Evolutionary conservation across 108 stramenopile genomes (phyloP), one percentile per base, ranked within the genome.

Genomic region (Nitzschia putrida): DNA sequence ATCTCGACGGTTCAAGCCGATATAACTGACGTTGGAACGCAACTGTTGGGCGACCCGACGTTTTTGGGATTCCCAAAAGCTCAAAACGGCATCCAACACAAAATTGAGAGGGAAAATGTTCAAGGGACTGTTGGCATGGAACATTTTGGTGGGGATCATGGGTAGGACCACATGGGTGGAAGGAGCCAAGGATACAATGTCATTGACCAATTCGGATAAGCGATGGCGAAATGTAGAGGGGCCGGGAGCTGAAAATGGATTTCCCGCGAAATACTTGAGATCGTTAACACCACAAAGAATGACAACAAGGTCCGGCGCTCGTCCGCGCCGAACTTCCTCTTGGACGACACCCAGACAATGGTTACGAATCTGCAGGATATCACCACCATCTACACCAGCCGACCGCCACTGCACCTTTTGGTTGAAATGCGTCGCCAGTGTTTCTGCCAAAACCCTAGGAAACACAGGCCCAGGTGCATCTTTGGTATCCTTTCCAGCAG

Each of bases 311-410:
- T 88, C 85, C 10, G 86, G 86, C 0, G 64, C 44, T 12, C 81
- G 80, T 10, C 74, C 75, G 13, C 41, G 34, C 20, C 73, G 54
- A 34, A 58, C 66, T 77, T 88, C 88, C 44, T 84, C 71, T 59
- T 74, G 41, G 10, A 88, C 55, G 11, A 88, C 69, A 53, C 65
- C 78, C 47, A 88, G 60, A 40, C 83, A 88, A 55, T 69, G 77
- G 10, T 68, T 63, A 37, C 75, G 68, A 39, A 88, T 86, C 26
- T 80, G 75, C 37, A 69, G 20, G 0, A 80, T 53, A 38, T 80
- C 74, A n/a, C 88, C 88, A 8, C 88, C 88, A 68, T 88, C 88
- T n/a, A 88, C 88, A 25, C 88, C 88, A 14, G 83, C 88, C 20
- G 83, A 84, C 59, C 88, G 64, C 83, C 85, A 88, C 13, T 71